Evolutionary conservation across 495 filamentous ascomycete species (phyloP), one percentile per base, ranked within the genome.

Genomic region (Gamarada debralockiae): DNA sequence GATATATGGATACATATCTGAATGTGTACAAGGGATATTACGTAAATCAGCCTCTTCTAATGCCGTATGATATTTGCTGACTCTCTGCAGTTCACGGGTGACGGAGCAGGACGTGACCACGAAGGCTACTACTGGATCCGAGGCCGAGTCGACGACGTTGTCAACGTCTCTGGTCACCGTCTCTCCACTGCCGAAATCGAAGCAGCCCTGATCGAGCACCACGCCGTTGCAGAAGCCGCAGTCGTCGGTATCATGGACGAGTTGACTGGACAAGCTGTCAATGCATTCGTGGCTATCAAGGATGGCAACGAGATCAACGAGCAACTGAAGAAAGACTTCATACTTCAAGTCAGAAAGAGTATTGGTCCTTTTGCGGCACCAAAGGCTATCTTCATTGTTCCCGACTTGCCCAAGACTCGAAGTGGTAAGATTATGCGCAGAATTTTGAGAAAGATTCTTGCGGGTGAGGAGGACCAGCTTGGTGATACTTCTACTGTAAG

Each of bases 101-200:
- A 99, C 68, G 95, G 95, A 60, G 93, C 95, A 52, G 95, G 88
- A 57, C 87, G 95, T 63, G 93, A 99, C 68, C 89, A 96, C 71
- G 95, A 99, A 59, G 93, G 93, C 46, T 97, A 97, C 76, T 97
- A 97, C 81, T 97, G 95, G 95, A 97, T 99, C 70, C 91, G 95
- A 52, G 95, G 93, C 43, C 90, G 93, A 73, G 93, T 97, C 24
- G 93, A 99, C 65, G 93, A 99, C 61, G 93, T 97, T 50, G 92
- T 99, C 65, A 99, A 97, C 67, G 93, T 99, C 45, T 91, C 85
- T 55, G 93, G 93, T 25, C 95, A 99, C 67, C 84, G 93, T 67
- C 77, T 99, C 39, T 97, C 92, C 12, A 99, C 95, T 15, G 93
- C 93, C 40, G 93, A 98, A 70, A 97, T 98, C 56, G 93, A 98